A percentile compares a stretch with the other conserved stretches of the same genome.
phyloP scores from a whole-genome alignment of 148 eudicot species.

The Drosera capensis region DNA sequence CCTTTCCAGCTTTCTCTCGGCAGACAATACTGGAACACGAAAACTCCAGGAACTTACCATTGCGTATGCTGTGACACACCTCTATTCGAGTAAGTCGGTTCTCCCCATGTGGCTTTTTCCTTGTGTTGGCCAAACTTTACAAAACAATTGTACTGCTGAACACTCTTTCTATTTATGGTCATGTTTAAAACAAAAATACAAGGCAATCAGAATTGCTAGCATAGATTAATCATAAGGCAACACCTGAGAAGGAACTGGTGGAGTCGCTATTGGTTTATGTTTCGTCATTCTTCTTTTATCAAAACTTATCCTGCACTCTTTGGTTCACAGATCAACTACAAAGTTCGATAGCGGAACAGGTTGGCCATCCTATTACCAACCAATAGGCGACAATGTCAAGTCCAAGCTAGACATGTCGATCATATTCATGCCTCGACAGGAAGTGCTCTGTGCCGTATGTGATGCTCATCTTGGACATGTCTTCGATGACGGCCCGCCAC shows the following conservation, averaged over 20 bases:
- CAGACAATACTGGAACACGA: constrained; percentile 89
- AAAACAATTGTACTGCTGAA: too few relatives aligned
- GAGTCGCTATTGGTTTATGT: too few relatives aligned
- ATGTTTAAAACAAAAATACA: too few relatives aligned
- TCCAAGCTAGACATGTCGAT: constrained; percentile 72
- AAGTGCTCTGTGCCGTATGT: constrained; percentile 68
- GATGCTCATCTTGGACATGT: constrained; percentile 90
- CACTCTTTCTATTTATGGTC: too few relatives aligned
- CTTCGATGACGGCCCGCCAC: constrained; percentile 85
- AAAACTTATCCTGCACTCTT: too few relatives aligned
- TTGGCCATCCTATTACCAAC: constrained; percentile 84
- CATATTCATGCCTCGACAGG: constrained; percentile 85
- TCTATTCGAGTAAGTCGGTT: constrained; percentile 68
- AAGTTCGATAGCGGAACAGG: constrained; percentile 98
- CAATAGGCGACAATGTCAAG: constrained; percentile 67
- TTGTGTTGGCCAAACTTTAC: too few relatives aligned
- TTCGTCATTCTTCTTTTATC: too few relatives aligned
- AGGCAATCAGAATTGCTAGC: too few relatives aligned
- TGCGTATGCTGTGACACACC: constrained; percentile 91
- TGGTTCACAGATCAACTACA: constrained; percentile 51
- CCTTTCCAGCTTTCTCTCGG: background rate
- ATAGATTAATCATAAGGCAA: too few relatives aligned
- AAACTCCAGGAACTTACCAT: constrained; percentile 69
- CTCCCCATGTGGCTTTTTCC: too few relatives aligned
- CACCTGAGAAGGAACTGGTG: too few relatives aligned